Evolutionary conservation across 2,329 filamentous ascomycete species (phyloP).

Genomic region (Paracoccidioides lutzii): DNA sequence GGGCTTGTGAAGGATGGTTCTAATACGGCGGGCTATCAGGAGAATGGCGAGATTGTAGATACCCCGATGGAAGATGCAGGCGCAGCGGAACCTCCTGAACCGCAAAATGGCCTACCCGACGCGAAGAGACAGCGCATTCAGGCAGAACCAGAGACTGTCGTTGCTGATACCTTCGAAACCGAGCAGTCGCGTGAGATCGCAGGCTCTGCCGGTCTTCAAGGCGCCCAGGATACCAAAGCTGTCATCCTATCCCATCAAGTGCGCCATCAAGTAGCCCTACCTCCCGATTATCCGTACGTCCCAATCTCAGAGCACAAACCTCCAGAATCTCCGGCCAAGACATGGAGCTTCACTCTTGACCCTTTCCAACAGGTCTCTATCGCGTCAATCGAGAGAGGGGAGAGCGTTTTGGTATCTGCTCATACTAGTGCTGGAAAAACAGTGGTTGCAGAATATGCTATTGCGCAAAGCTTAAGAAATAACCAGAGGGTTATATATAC

Average conservation of each 20-base stretch:
- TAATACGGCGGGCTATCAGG: constrained; percentile 8
- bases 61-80: constrained; percentile 11
- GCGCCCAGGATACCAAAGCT: constrained; percentile 44
- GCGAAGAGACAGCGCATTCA: constrained; percentile 39
- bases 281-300: constrained; percentile 85
- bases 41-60: constrained; percentile 21
- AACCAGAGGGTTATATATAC: constrained; percentile 99
- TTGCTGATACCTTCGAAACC: constrained; percentile 90
- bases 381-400: constrained; percentile 85
- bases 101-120: constrained; percentile 27
- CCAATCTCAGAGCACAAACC: constrained; percentile 90
- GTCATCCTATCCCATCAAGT: constrained; percentile 93
- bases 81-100: constrained; percentile 1
- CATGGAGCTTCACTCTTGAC: constrained; percentile 82
- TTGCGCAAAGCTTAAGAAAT: constrained; percentile 90
- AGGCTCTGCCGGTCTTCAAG: constrained; percentile 56
- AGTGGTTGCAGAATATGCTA: constrained; percentile 94
- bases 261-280: constrained; percentile 91
- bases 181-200: constrained; percentile 85
- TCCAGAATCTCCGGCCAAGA: constrained; percentile 72
- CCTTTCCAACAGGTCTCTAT: constrained; percentile 95
- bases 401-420: constrained; percentile 92
- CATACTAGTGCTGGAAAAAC: constrained; percentile 98
- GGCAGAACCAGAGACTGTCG: constrained; percentile 60
- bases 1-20: constrained; percentile 51